Evolutionary conservation across 148 eudicot species (phyloP).

Genomic region (Diospyros kaki): DNA sequence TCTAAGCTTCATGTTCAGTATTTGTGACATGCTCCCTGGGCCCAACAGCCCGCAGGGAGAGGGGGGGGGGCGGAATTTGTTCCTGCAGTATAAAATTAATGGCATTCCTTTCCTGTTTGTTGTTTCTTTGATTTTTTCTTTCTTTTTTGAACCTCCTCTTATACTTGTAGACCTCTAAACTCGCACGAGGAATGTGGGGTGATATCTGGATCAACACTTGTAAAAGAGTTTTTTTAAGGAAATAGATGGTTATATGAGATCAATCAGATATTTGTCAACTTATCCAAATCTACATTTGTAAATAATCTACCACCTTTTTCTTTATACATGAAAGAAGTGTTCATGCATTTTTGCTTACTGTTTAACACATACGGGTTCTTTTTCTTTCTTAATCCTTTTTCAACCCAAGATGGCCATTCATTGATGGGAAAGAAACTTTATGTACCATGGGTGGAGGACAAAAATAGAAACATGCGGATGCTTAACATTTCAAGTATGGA

Average conservation of each 20-base stretch:
- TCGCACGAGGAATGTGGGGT: not conserved
- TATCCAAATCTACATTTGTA: not conserved
- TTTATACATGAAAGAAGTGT: not conserved
- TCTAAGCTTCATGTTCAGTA: not conserved
- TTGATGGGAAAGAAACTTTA: conserved; percentile 52
- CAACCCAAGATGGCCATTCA: conserved; percentile 34
- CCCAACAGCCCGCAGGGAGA: no score
- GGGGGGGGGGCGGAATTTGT: no score
- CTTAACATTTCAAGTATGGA: conserved; percentile 58
- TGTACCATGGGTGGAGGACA: conserved; percentile 97
- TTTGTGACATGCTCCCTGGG: not conserved
- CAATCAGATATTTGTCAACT: not conserved
- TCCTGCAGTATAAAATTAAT: no score
- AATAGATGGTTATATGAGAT: conserved; percentile 1
- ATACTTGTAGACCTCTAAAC: not conserved
- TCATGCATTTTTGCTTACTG: not conserved
- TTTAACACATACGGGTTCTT: not conserved
- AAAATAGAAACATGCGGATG: conserved; percentile 89
- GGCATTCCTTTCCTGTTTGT: no score
- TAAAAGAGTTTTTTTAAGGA: not conserved
- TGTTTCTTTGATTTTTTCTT: not conserved
- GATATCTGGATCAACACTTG: not conserved
- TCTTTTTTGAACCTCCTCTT: not conserved
- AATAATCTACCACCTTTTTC: not conserved
- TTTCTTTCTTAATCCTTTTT: conserved; percentile 12